Percentiles rank a stretch among this genome's conserved stretches.
These are phyloP conservation scores for Monoraphidium neglectum DNA, from an alignment of 139 green algal genomes.

Conservation along the genomic window DNA sequence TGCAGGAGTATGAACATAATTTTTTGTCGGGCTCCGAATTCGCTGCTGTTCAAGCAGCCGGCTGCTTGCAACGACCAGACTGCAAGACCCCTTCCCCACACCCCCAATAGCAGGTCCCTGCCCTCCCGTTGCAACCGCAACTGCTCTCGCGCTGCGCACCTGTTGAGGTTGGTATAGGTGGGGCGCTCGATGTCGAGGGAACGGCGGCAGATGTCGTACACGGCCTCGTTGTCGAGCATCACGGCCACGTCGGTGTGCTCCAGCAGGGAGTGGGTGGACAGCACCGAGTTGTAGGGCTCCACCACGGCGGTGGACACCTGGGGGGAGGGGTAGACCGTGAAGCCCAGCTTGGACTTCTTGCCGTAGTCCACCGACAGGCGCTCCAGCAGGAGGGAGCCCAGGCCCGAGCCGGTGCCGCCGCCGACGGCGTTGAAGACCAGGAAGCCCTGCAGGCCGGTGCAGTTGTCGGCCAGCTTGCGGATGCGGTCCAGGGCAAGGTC, in stretches of 20 bases:
- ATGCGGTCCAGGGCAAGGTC: slow-evolving; percentile 95
- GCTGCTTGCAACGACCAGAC: too few species aligned
- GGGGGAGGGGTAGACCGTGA: slow-evolving; percentile 95
- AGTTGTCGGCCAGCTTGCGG: slow-evolving; percentile 97
- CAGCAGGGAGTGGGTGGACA: slow-evolving; percentile 96
- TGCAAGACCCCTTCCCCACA: too few species aligned
- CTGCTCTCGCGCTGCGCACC: slow-evolving; percentile 32
- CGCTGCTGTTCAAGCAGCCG: too few species aligned
- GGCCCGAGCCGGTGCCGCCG: slow-evolving; percentile 93
- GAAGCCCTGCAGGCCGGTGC: slow-evolving; percentile 97
- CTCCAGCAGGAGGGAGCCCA: slow-evolving; percentile 97
- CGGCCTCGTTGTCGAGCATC: slow-evolving; percentile 97
- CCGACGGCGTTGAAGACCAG: slow-evolving; percentile 97
- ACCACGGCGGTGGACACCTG: slow-evolving; percentile 95
- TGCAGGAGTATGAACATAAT: too few species aligned
- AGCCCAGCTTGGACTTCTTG: slow-evolving; percentile 99
- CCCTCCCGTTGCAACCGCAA: too few species aligned
- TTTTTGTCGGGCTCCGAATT: too few species aligned
- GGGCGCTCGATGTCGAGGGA: slow-evolving; percentile 96
- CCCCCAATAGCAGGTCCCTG: too few species aligned
- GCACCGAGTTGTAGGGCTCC: slow-evolving; percentile 97
- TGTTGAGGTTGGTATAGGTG: slow-evolving; percentile 98
- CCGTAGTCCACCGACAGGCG: slow-evolving; percentile 98
- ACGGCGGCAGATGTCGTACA: slow-evolving; percentile 98
- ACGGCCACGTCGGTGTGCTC: slow-evolving; percentile 98